Conservation (phyloP, 176 grass and related monocot genomes). For the Metroxylon sagu region DNA sequence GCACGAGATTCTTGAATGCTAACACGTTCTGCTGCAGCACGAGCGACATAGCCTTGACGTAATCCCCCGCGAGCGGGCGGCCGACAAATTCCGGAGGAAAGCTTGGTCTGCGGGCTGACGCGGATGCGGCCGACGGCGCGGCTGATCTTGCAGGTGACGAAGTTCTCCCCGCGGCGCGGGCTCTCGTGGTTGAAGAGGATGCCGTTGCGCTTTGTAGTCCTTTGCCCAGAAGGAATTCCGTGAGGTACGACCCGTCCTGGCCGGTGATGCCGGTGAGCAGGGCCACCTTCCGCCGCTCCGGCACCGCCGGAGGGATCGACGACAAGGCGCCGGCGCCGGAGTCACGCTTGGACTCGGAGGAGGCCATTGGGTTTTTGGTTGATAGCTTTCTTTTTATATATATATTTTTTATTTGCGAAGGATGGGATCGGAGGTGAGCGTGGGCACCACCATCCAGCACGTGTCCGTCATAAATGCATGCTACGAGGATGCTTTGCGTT, state of each 20-base stretch:
- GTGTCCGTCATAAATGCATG: too few species aligned
- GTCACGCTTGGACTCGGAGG: neutral
- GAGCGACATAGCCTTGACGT: conserved; percentile 94
- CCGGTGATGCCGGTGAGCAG: conserved; percentile 87
- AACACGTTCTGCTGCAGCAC: conserved; percentile 90
- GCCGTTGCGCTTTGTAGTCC: conserved; percentile 96
- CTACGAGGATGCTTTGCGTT: too few species aligned
- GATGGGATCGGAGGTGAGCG: too few species aligned
- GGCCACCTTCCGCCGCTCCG: conserved; percentile 64
- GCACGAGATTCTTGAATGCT: conserved; percentile 54
- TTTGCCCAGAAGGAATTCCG: conserved; percentile 70
- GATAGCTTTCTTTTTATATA: too few species aligned
- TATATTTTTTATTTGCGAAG: too few species aligned
- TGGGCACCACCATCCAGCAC: too few species aligned
- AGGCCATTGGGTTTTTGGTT: conserved; percentile 10
- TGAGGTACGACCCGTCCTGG: conserved; percentile 93
- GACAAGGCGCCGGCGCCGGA: neutral
- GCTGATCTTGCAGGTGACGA: conserved; percentile 98
- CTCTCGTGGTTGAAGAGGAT: conserved; percentile 99
- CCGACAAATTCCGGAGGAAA: conserved; percentile 89
- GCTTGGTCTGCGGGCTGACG: conserved; percentile 91
- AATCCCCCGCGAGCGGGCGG: conserved; percentile 81
- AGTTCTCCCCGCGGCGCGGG: conserved; percentile 91
- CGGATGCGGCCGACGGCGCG: conserved; percentile 82
- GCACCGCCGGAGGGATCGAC: conserved; percentile 26